Conservation (phyloP, 176 grass and related monocot species). For the Urochloa ruziziensis region DNA sequence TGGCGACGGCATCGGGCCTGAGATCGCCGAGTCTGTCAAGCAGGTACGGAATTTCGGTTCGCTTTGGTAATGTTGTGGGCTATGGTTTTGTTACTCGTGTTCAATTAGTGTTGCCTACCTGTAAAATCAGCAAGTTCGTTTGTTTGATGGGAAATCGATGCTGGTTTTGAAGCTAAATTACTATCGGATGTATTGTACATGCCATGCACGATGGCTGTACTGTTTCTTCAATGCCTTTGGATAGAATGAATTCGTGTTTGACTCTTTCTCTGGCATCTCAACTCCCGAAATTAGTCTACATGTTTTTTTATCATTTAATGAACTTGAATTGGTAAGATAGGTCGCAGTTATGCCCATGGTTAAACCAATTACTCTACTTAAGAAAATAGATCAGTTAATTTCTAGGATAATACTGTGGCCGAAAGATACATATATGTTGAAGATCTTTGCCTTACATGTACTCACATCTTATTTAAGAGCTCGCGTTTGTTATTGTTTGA, state of each 20-base stretch:
- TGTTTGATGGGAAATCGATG: background rate
- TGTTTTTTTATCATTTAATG: background rate
- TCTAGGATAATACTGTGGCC: background rate
- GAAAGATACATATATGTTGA: background rate
- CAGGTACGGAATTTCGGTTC: constrained; percentile 44
- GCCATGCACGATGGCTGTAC: background rate
- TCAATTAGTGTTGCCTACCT: background rate
- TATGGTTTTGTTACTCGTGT: background rate
- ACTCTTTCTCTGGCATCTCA: background rate
- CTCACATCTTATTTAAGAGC: background rate
- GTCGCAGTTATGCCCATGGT: background rate
- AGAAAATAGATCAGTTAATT: background rate
- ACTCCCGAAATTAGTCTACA: background rate
- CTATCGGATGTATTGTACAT: background rate
- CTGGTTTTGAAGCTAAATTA: background rate
- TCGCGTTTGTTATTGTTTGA: background rate
- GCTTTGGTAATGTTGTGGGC: background rate
- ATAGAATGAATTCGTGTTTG: background rate
- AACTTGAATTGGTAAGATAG: background rate
- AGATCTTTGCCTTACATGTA: background rate
- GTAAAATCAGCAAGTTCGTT: background rate
- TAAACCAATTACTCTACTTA: background rate
- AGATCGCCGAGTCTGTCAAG: constrained; percentile 90
- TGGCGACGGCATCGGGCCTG: constrained; percentile 91
- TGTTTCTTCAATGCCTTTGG: background rate